A percentile compares a stretch with the other conserved stretches of the same genome.
Evolutionary conservation across 2,329 filamentous ascomycete species (phyloP).

Genomic region (Aspergillus texensis): DNA sequence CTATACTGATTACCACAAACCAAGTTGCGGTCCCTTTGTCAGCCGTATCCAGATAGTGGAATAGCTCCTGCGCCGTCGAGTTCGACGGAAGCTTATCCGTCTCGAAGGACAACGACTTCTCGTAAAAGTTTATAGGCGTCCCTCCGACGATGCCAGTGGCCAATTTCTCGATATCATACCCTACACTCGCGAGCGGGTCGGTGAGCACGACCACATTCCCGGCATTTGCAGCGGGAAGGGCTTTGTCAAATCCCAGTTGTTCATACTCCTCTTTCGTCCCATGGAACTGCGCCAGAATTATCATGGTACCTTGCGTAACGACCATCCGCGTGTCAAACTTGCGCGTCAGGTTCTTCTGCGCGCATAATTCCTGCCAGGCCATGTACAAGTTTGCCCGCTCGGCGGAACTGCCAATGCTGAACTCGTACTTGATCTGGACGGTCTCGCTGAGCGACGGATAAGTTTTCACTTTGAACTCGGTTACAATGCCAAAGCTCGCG

Average conservation of each 20-base stretch:
- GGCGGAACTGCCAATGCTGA: constrained; percentile 53
- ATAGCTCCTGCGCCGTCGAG: too few species aligned
- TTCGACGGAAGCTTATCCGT: too few species aligned
- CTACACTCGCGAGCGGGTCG: constrained; percentile 33
- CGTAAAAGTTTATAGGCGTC: background rate
- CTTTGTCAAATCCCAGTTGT: constrained; percentile 33
- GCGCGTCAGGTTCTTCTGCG: constrained; percentile 58
- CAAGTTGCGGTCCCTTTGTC: too few species aligned
- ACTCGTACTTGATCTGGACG: constrained; percentile 61
- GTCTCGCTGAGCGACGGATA: constrained; percentile 46
- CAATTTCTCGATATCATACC: constrained; percentile 29
- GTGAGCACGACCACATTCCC: constrained; percentile 28
- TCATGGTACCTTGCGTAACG: constrained; percentile 54
- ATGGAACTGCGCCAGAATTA: constrained; percentile 58
- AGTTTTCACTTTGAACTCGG: constrained; percentile 42
- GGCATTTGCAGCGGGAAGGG: constrained; percentile 26
- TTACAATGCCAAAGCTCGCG: constrained; percentile 43
- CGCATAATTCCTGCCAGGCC: constrained; percentile 61
- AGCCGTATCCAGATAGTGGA: too few species aligned
- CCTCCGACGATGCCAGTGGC: constrained; percentile 55
- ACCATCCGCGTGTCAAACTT: constrained; percentile 63
- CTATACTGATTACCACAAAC: too few species aligned
- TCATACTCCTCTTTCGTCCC: constrained; percentile 61
- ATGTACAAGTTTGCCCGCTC: constrained; percentile 56
- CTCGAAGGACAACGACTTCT: background rate